Evolutionary conservation across 2,329 filamentous ascomycete species (phyloP).

Genomic region (Cercospora citrullina): DNA sequence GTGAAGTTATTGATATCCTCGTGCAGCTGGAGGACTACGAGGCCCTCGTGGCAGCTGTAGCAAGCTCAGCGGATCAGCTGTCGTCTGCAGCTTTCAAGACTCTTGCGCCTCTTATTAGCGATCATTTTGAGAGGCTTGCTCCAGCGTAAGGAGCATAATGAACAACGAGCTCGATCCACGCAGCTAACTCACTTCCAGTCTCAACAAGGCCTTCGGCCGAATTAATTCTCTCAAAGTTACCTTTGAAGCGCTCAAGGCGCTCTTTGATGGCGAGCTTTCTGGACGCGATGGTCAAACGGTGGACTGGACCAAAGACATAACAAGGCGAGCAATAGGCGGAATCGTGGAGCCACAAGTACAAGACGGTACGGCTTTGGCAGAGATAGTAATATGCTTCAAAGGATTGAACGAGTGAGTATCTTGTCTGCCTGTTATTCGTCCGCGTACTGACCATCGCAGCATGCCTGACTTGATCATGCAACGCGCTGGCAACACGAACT

Average conservation of each 20-base stretch:
- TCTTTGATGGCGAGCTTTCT: not conserved
- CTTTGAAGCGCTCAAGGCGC: not conserved
- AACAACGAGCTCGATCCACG: accelerated
- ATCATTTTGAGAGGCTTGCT: not conserved
- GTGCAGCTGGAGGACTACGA: not conserved
- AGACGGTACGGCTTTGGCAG: not conserved
- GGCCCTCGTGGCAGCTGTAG: not conserved
- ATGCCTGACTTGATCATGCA: not conserved
- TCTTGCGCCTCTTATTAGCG: not conserved
- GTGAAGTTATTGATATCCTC: not conserved
- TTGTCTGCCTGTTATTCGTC: not conserved
- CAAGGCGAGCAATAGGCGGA: not conserved
- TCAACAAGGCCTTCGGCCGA: not conserved
- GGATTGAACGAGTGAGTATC: not conserved
- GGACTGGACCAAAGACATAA: not conserved
- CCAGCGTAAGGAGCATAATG: not conserved
- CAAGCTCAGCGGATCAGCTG: not conserved
- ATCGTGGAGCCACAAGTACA: not conserved
- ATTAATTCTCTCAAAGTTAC: not conserved
- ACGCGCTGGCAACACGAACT: not conserved
- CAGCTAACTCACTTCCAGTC: not conserved
- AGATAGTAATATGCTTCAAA: not conserved
- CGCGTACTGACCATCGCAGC: not conserved
- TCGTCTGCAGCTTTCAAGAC: not conserved
- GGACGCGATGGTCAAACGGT: not conserved